phyloP scores from a whole-genome alignment of 1,284 basidiomycete genomes.

The Pseudozyma flocculosa region DNA sequence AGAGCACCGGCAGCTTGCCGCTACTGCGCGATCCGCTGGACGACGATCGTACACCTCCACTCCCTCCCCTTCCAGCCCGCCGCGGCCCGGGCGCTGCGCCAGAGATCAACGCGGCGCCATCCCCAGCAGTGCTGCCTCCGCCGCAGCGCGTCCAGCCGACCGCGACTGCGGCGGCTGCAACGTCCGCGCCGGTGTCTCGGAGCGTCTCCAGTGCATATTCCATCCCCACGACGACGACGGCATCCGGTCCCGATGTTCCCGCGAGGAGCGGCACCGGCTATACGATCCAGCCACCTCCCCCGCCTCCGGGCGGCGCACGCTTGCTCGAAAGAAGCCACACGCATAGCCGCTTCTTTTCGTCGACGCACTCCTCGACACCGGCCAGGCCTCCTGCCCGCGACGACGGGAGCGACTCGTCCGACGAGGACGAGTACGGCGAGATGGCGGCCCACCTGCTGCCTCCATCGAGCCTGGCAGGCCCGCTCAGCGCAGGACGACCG shows the following conservation, averaged over 20 bases:
- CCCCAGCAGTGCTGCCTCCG: slow-evolving; percentile 15
- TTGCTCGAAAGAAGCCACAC: too few species aligned
- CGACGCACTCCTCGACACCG: too few species aligned
- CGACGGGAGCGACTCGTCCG: slow-evolving; percentile 18
- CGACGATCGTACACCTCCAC: slow-evolving; percentile 10
- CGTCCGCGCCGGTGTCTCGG: background rate
- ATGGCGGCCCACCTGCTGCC: slow-evolving; percentile 7
- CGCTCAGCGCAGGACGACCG: slow-evolving; percentile 6
- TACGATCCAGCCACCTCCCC: background rate
- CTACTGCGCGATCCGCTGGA: slow-evolving; percentile 4
- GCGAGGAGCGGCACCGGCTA: background rate
- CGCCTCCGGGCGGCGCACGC: too few species aligned
- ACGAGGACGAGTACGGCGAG: slow-evolving; percentile 24
- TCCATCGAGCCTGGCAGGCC: slow-evolving; percentile 12
- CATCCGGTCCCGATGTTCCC: too few species aligned
- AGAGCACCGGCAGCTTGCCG: slow-evolving; percentile 20
- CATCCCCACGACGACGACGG: too few species aligned
- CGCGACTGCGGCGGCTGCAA: background rate
- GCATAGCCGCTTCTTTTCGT: background rate
- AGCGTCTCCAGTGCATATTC: background rate
- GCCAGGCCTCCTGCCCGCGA: too few species aligned
- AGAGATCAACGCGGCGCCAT: background rate
- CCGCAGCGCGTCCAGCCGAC: slow-evolving; percentile 13
- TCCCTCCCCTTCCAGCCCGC: background rate
- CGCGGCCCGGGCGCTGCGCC: slow-evolving; percentile 2